Base-by-base conservation (phyloP, 306 rosid genomes). In the Senna siamea region DNA sequence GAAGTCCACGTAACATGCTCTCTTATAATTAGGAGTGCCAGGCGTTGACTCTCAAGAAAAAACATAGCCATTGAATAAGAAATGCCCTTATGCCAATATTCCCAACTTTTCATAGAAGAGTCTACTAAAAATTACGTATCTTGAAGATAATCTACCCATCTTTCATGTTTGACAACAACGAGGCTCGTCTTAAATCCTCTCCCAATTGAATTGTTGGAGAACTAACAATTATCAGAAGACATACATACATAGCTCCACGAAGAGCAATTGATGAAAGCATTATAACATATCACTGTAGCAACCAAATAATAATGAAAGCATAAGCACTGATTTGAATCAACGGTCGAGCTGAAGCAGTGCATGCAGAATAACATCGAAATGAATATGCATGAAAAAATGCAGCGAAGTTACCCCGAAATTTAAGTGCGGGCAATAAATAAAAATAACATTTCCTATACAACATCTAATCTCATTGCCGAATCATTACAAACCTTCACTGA, bases 401-500 rank as follows among this genome's bases (percentile, higher is more conserved):
- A 38, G 80, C 74, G 0, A 52, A 41, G 9, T 62, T 62, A 52
- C 58, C 71, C 63, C 6, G 47, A 66, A 52, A 23, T 47, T 47
- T 6, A 2, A 47, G 53, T 26, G 59, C 11, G 32, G 30, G 18
- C 37, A 56, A 79, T 41, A 35, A 73, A 73, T 26, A 26, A 26
- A 26, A 26, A 26, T 44, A 74, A 74, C 65, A 63, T 12, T 53
- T 79, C 6, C 58, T 72, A 79, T 41, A 73, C 73, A 76, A 60
- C 57, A 73, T 34, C 50, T 20, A 35, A 48, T 62, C n/a, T 20
- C 48, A 57, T 13, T 23, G 48, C n/a, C 14, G 3, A 70, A 82
- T 74, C 75, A 75, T 74, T 44, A 78, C 85, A 77, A 58, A 64
- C 71, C 35, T 53, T 46, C 18, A 65, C 61, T 10, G 17, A 71